phyloP scores from a whole-genome alignment of 345 rosid genomes.

The Citrus mangshanensis region DNA sequence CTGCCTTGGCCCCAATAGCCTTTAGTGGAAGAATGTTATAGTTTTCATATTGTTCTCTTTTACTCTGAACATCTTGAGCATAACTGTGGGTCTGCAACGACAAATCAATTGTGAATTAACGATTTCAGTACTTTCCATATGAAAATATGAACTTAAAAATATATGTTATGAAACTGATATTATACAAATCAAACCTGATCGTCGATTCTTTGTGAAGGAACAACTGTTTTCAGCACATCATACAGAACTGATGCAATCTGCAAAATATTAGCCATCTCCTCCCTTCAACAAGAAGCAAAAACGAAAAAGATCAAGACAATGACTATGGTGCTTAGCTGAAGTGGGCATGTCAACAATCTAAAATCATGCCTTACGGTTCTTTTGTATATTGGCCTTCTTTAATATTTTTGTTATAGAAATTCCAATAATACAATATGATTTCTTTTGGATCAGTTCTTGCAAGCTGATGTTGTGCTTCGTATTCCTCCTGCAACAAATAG shows the following conservation, averaged over 20 bases:
- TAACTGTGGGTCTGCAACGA: too few relatives aligned
- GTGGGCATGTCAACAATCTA: background rate
- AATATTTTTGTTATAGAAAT: slow-evolving; percentile 44
- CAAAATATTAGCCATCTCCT: slow-evolving; percentile 84
- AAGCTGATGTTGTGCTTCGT: slow-evolving; percentile 31
- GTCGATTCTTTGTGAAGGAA: slow-evolving; percentile 44
- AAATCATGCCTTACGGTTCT: slow-evolving; percentile 64
- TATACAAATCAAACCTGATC: slow-evolving; percentile 45
- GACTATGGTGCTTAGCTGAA: slow-evolving; percentile 14
- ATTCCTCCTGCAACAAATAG: slow-evolving; percentile 54
- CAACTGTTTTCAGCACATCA: slow-evolving; percentile 70
- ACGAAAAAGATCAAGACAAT: slow-evolving; percentile 13
- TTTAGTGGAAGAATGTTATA: too few relatives aligned
- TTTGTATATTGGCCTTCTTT: slow-evolving; percentile 51
- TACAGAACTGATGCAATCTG: slow-evolving; percentile 85
- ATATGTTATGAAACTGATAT: background rate
- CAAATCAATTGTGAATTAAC: slow-evolving; percentile 4
- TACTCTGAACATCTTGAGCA: too few relatives aligned
- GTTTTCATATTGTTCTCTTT: too few relatives aligned
- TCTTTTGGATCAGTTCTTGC: slow-evolving; percentile 10
- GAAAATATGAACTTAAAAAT: slow-evolving; percentile 6
- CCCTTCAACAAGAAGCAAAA: slow-evolving; percentile 49
- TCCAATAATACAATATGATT: too few relatives aligned
- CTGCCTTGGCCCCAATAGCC: too few relatives aligned
- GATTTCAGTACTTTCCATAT: slow-evolving; percentile 16